These are phyloP conservation scores for Umbelopsis sp. DNA, from an alignment of 192 early-diverging fungal species.

Conservation along the genomic window DNA sequence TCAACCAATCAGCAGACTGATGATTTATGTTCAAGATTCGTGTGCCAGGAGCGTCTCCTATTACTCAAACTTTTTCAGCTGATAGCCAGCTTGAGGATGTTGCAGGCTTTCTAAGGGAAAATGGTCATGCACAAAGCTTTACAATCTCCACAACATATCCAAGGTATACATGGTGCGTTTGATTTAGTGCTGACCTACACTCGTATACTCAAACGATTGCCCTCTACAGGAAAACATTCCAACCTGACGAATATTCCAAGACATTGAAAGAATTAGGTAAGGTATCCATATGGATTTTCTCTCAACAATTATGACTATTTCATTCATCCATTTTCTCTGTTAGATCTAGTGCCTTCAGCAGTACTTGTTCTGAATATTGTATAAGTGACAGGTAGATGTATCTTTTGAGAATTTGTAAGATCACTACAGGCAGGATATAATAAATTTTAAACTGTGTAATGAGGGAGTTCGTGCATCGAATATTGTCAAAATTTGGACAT, in stretches of 20 bases:
- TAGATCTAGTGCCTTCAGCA: conserved; percentile 28
- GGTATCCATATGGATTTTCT: background rate
- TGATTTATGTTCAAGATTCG: conserved; percentile 50
- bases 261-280: conserved; percentile 65
- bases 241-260: conserved; percentile 56
- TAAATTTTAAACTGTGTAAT: too few species aligned
- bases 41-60: conserved; percentile 47
- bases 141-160: conserved; percentile 76
- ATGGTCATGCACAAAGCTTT: conserved; percentile 47
- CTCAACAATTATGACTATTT: background rate
- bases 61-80: conserved; percentile 66
- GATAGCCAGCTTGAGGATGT: conserved; percentile 60
- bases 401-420: too few species aligned
- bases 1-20: background rate
- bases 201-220: background rate
- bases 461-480: too few species aligned
- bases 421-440: too few species aligned
- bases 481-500: too few species aligned
- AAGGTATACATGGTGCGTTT: conserved; percentile 33
- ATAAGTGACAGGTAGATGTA: too few species aligned
- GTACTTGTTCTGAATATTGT: conserved; percentile 15
- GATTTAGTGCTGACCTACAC: background rate
- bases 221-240: conserved; percentile 60
- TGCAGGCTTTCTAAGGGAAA: conserved; percentile 53
- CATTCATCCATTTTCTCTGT: background rate